phyloP scores from a whole-genome alignment of 768 basidiomycete species.

The Cyathus striatus region DNA sequence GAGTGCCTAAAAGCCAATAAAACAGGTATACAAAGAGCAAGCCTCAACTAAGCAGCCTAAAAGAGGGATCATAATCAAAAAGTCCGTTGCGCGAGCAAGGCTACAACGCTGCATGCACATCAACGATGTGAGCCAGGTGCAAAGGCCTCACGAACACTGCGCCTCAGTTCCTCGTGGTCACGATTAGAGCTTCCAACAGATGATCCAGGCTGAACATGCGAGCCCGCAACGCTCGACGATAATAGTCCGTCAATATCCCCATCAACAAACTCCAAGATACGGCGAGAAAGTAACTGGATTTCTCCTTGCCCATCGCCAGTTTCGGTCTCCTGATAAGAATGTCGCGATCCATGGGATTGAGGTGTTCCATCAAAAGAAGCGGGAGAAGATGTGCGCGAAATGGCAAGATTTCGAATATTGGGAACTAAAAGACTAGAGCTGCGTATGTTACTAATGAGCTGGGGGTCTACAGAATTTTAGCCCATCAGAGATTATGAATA shows the following conservation, averaged over 20 bases:
- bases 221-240: slow-evolving; percentile 57
- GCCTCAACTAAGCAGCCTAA: too few relatives aligned
- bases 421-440: slow-evolving; percentile 76
- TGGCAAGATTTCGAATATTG: slow-evolving; percentile 80
- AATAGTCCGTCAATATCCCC: slow-evolving; percentile 57
- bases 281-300: slow-evolving; percentile 78
- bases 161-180: slow-evolving; percentile 76
- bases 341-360: slow-evolving; percentile 62
- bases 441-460: slow-evolving; percentile 87
- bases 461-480: slow-evolving; percentile 54
- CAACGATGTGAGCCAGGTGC: slow-evolving; percentile 57
- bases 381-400: slow-evolving; percentile 63
- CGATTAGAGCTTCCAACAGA: slow-evolving; percentile 59
- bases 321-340: slow-evolving; percentile 79
- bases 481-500: slow-evolving; percentile 3
- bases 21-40: too few relatives aligned
- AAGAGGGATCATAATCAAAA: too few relatives aligned
- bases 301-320: slow-evolving; percentile 87
- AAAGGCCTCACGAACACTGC: slow-evolving; percentile 81
- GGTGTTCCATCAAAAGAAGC: slow-evolving; percentile 74
- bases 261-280: slow-evolving; percentile 86
- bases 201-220: slow-evolving; percentile 66
- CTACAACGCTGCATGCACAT: too few relatives aligned
- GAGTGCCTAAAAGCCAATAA: too few relatives aligned
- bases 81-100: slow-evolving; percentile 1